Conservation (phyloP, 371 early-diverging fungal species). For the Actinomortierella ambigua region DNA sequence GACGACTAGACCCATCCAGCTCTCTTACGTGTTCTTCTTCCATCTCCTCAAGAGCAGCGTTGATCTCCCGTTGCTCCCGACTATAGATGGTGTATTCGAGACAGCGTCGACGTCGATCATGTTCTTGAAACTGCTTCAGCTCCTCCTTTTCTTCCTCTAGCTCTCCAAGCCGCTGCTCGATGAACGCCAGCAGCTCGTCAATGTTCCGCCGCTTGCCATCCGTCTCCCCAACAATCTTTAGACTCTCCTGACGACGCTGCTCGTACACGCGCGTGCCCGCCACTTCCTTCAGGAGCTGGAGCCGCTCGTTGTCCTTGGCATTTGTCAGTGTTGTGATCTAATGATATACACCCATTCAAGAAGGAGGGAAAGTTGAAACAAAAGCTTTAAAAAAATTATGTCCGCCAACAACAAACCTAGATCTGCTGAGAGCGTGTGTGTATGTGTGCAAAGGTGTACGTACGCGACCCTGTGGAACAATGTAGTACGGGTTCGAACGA, state of each 20-base stretch:
- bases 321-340: constrained; percentile 92
- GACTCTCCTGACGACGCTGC: constrained; percentile 87
- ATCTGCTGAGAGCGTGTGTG: too few relatives aligned
- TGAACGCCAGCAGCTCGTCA: constrained; percentile 83
- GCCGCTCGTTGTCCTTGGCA: constrained; percentile 90
- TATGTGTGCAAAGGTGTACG: constrained; percentile 11
- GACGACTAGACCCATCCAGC: constrained; percentile 45
- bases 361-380: too few relatives aligned
- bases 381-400: neutral
- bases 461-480: constrained; percentile 99
- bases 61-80: constrained; percentile 85
- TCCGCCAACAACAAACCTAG: neutral
- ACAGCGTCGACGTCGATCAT: constrained; percentile 86
- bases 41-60: constrained; percentile 74
- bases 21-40: constrained; percentile 60
- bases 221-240: constrained; percentile 94
- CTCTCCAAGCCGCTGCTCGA: constrained; percentile 89
- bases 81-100: constrained; percentile 93
- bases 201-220: constrained; percentile 91
- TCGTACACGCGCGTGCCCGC: constrained; percentile 99
- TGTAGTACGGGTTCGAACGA: constrained; percentile 98
- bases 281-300: constrained; percentile 95
- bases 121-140: constrained; percentile 81
- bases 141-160: constrained; percentile 95
- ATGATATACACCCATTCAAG: too few relatives aligned